Evolutionary conservation across 1,284 basidiomycete genomes (phyloP).

Genomic region (Cryptococcus sp.): DNA sequence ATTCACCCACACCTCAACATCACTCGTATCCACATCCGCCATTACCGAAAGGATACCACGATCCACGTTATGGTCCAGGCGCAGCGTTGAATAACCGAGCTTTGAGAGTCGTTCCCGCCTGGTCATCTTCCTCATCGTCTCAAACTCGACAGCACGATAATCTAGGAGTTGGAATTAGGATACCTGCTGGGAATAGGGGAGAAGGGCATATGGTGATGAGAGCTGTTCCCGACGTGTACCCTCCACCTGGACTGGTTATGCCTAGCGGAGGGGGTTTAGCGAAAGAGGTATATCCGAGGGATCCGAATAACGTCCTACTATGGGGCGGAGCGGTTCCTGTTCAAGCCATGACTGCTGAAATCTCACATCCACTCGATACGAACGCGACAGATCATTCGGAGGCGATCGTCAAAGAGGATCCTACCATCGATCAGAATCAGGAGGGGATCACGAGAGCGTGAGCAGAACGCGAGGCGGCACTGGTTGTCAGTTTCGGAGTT

Average conservation of each 20-base stretch:
- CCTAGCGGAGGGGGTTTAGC: background rate
- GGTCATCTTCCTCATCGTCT: slow-evolving; percentile 7
- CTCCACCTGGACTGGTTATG: background rate
- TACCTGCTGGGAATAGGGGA: background rate
- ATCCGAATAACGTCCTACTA: background rate
- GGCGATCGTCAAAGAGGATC: too few species aligned
- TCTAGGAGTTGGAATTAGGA: background rate
- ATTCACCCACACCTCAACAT: slow-evolving; percentile 15
- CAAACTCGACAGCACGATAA: background rate
- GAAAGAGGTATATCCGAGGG: background rate
- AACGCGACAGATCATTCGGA: too few species aligned
- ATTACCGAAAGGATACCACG: slow-evolving; percentile 1
- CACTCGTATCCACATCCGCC: background rate
- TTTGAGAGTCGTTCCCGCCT: slow-evolving; percentile 11
- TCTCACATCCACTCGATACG: too few species aligned
- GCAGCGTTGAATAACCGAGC: slow-evolving; percentile 13
- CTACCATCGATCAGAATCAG: too few species aligned
- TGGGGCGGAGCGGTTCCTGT: background rate
- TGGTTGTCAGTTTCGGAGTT: too few species aligned
- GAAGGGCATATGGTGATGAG: background rate
- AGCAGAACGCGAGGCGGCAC: background rate
- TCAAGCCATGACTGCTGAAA: too few species aligned
- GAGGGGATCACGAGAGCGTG: background rate
- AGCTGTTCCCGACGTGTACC: slow-evolving; percentile 6
- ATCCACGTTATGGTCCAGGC: slow-evolving; percentile 9